Conservation (phyloP, 345 rosid species). For the Eucalyptus tenuipes region DNA sequence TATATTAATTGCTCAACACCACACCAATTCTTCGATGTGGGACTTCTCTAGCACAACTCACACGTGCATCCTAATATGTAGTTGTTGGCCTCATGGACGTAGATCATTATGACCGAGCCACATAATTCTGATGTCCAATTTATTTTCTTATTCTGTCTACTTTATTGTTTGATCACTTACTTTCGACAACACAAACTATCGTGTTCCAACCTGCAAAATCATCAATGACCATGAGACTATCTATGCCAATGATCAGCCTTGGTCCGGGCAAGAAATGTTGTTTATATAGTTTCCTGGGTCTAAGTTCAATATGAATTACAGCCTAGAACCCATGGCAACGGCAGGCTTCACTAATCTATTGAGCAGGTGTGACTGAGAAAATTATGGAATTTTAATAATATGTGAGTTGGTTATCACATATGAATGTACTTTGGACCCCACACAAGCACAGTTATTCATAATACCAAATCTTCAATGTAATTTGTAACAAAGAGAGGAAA, state of each 20-base stretch:
- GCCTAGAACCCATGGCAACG: neutral
- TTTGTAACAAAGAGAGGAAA: neutral
- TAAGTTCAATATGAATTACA: too few relatives aligned
- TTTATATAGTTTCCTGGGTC: too few relatives aligned
- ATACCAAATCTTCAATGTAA: neutral
- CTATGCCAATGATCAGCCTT: neutral
- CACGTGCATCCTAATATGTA: too few relatives aligned
- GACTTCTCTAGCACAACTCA: too few relatives aligned
- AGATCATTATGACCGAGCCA: accelerated
- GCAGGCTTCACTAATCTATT: neutral
- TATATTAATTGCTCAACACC: too few relatives aligned
- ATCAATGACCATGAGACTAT: neutral
- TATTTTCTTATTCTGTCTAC: too few relatives aligned
- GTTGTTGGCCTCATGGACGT: too few relatives aligned
- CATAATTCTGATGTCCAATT: too few relatives aligned
- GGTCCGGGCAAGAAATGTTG: too few relatives aligned
- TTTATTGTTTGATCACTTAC: too few relatives aligned
- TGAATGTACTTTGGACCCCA: neutral
- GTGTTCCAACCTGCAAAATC: constrained; percentile 43
- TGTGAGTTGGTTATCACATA: neutral
- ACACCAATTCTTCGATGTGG: too few relatives aligned
- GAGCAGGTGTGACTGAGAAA: neutral
- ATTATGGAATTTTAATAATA: neutral
- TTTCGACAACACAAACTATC: constrained; percentile 26
- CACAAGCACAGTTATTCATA: neutral